phyloP scores from a whole-genome alignment of 2,329 filamentous ascomycete genomes.

The Aureobasidium sp. region DNA sequence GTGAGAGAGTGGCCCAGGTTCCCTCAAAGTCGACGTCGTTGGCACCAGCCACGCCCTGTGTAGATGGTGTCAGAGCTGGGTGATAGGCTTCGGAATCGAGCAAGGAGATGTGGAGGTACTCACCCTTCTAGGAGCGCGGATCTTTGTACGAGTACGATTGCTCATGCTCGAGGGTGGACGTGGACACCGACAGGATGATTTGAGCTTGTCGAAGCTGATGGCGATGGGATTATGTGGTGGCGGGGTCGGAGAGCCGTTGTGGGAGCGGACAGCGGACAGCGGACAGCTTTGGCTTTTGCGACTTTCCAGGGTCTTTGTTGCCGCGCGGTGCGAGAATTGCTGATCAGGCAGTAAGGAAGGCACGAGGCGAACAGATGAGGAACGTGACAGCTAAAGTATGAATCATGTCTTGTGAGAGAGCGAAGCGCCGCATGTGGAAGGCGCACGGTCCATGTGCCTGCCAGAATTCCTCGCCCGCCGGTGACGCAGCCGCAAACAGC shows the following conservation, averaged over 20 bases:
- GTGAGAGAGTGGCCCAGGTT: conserved; percentile 70
- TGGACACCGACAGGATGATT: too few relatives aligned
- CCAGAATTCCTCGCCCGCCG: conserved; percentile 11
- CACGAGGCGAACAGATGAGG: neutral
- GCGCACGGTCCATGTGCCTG: neutral
- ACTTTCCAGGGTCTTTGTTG: neutral
- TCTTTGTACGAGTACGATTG: conserved; percentile 40
- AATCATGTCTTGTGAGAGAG: too few relatives aligned
- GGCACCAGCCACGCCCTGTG: conserved; percentile 49
- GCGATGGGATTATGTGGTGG: neutral
- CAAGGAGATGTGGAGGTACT: conserved; percentile 29
- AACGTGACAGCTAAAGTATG: too few relatives aligned
- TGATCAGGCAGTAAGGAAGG: too few relatives aligned
- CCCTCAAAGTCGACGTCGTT: conserved; percentile 74
- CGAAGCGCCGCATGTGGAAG: conserved; percentile 4
- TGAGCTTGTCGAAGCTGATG: neutral
- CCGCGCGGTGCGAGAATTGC: neutral
- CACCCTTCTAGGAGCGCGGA: conserved; percentile 62
- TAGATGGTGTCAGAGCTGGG: neutral
- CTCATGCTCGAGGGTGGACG: conserved; percentile 9
- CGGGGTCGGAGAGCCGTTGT: conserved; percentile 9
- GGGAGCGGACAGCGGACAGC: too few relatives aligned
- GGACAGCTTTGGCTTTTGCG: conserved; percentile 13
- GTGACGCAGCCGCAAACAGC: conserved; percentile 11
- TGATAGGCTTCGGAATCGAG: neutral